phyloP scores from a whole-genome alignment of 192 early-diverging fungal genomes.

The Entomortierella beljakovae region DNA sequence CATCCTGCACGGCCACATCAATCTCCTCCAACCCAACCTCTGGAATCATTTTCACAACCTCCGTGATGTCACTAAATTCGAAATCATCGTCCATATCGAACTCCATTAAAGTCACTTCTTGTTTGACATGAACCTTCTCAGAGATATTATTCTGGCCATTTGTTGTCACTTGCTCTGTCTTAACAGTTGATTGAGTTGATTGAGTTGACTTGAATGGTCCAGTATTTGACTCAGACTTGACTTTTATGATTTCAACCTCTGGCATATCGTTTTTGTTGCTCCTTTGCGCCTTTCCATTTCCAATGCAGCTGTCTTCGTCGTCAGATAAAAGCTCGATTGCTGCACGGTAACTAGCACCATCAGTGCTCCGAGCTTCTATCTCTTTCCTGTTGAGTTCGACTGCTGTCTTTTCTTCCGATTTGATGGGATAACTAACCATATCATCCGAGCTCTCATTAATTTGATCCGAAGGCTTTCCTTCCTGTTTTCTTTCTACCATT shows the following conservation, averaged over 20 bases:
- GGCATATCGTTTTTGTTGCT: neutral
- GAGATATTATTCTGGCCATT: neutral
- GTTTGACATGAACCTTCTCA: slow-evolving; percentile 4
- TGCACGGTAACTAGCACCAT: slow-evolving; percentile 7
- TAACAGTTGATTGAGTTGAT: neutral
- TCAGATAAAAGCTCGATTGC: slow-evolving; percentile 38
- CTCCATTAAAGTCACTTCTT: slow-evolving; percentile 42
- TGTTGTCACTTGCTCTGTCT: neutral
- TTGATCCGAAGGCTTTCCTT: neutral
- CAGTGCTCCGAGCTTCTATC: too few species aligned
- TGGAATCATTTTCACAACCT: neutral
- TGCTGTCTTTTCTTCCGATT: neutral
- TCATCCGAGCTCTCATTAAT: neutral
- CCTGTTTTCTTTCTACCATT: neutral
- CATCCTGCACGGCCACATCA: neutral
- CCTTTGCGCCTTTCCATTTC: neutral
- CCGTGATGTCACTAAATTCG: slow-evolving; percentile 26
- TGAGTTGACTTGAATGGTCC: neutral
- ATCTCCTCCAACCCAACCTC: slow-evolving; percentile 28
- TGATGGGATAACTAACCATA: neutral
- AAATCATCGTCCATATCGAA: slow-evolving; percentile 46
- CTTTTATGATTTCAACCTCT: neutral
- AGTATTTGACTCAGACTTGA: slow-evolving; percentile 22
- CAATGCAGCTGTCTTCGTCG: slow-evolving; percentile 6
- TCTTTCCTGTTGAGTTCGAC: too few species aligned